phyloP scores from a whole-genome alignment of 2,329 filamentous ascomycete species.

The Parastagonospora nodorum region DNA sequence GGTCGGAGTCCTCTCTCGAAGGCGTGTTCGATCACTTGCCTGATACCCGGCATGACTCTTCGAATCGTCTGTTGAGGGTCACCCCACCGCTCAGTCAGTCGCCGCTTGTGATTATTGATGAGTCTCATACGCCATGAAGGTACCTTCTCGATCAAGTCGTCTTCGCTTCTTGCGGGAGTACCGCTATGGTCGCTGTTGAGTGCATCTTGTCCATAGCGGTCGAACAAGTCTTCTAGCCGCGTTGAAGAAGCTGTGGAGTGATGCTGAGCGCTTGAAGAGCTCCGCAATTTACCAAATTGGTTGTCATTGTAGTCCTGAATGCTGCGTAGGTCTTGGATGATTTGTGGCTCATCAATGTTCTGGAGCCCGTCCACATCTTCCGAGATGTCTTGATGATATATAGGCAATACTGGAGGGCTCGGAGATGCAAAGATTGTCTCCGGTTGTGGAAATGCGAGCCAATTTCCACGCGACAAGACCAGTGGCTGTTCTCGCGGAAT shows the following conservation, averaged over 20 bases:
- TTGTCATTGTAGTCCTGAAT: not conserved
- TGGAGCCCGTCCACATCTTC: not conserved
- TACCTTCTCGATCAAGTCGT: not conserved
- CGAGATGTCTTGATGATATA: too few relatives aligned
- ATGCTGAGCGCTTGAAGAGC: not conserved
- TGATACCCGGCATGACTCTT: conserved; percentile 6
- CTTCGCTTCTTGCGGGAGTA: not conserved
- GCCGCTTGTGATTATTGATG: conserved; percentile 21
- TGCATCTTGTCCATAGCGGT: conserved; percentile 1
- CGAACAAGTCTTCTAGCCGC: conserved; percentile 6
- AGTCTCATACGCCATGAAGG: conserved; percentile 16
- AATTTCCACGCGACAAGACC: not conserved
- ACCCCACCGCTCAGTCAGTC: conserved; percentile 9
- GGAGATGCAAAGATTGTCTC: not conserved
- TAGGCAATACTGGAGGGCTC: too few relatives aligned
- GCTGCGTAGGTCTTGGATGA: not conserved
- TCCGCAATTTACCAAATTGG: not conserved
- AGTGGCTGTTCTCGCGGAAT: not conserved
- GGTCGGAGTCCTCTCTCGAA: conserved; percentile 10
- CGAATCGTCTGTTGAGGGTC: conserved; percentile 2
- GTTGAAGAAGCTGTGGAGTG: not conserved
- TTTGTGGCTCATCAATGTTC: not conserved
- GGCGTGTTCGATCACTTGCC: conserved; percentile 12
- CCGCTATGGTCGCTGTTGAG: not conserved
- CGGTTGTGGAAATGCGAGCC: conserved; percentile 2